A percentile compares a stretch with the other conserved stretches of the same genome.
Evolutionary conservation across 1,139 yeast genomes (phyloP).

Genomic region (Kodamaea sp.): DNA sequence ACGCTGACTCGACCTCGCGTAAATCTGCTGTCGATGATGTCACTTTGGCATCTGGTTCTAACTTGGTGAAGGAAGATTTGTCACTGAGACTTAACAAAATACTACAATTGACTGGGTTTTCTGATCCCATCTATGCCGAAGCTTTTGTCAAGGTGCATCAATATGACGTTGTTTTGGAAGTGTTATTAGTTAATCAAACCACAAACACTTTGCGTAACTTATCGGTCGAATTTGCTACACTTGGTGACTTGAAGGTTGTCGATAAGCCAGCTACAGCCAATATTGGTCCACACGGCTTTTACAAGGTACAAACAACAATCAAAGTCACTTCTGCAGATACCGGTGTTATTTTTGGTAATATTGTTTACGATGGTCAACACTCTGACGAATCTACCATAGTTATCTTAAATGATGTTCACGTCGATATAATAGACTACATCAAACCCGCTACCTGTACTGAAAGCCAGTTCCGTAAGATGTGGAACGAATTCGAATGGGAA

Average conservation of each 20-base stretch:
- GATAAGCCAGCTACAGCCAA: conserved; percentile 92
- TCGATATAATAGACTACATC: conserved; percentile 95
- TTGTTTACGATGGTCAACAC: conserved; percentile 93
- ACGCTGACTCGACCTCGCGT: conserved; percentile 31
- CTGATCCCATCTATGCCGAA: conserved; percentile 97
- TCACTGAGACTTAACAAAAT: conserved; percentile 82
- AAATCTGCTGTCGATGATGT: conserved; percentile 51
- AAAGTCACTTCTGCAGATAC: conserved; percentile 97
- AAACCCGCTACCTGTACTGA: conserved; percentile 91
- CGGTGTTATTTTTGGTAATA: conserved; percentile 83
- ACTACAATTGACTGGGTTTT: conserved; percentile 92
- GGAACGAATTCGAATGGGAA: conserved; percentile 99
- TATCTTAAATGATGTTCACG: conserved; percentile 89
- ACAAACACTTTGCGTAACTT: conserved; percentile 85
- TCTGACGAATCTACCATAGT: conserved; percentile 89
- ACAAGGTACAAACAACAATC: conserved; percentile 80
- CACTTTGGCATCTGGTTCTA: conserved; percentile 43
- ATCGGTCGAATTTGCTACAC: conserved; percentile 91
- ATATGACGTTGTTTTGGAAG: conserved; percentile 93
- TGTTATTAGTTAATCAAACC: conserved; percentile 91
- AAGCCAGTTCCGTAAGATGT: conserved; percentile 90
- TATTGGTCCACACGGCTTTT: conserved; percentile 95
- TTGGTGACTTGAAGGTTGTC: conserved; percentile 92
- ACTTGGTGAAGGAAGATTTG: conserved; percentile 52
- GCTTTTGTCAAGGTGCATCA: conserved; percentile 94